These are phyloP conservation scores for Rhynchospora tenuis DNA, from an alignment of 176 grass and related monocot species.

Conservation along the genomic window DNA sequence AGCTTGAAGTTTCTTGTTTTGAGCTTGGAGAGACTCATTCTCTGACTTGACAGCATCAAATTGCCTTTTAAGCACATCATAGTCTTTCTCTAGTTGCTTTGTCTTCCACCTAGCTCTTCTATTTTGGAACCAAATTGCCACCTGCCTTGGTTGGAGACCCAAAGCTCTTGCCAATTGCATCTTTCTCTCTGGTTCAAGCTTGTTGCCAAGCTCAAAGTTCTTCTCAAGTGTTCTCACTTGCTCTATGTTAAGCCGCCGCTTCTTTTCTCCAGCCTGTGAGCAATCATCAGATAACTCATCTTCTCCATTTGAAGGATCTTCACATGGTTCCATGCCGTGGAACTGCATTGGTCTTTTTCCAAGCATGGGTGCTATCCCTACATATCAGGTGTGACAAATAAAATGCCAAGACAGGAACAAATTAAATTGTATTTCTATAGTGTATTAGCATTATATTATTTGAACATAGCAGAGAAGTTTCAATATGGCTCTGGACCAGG, in stretches of 20 bases:
- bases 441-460: background rate
- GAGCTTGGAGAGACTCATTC: conserved; percentile 67
- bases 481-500: too few relatives aligned
- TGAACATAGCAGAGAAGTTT: background rate
- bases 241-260: conserved; percentile 88
- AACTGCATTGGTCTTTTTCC: conserved; percentile 75
- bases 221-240: conserved; percentile 95
- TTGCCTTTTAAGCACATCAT: conserved; percentile 70
- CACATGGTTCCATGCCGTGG: conserved; percentile 8
- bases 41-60: conserved; percentile 74
- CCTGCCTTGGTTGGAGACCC: conserved; percentile 74
- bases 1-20: conserved; percentile 86
- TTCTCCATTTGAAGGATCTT: conserved; percentile 46
- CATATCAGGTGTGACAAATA: background rate
- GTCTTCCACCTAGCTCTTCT: conserved; percentile 87
- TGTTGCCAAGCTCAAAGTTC: conserved; percentile 92
- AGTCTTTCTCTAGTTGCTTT: conserved; percentile 90
- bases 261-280: conserved; percentile 84
- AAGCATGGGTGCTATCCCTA: conserved; percentile 68
- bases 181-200: conserved; percentile 87
- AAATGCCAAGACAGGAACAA: background rate
- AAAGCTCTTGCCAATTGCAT: conserved; percentile 69
- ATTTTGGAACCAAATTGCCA: conserved; percentile 97
- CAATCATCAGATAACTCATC: conserved; percentile 89
- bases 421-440: background rate